Percentiles rank a stretch among this genome's conserved stretches.
phyloP scores from a whole-genome alignment of 306 rosid species.

The Rosa lucieae region DNA sequence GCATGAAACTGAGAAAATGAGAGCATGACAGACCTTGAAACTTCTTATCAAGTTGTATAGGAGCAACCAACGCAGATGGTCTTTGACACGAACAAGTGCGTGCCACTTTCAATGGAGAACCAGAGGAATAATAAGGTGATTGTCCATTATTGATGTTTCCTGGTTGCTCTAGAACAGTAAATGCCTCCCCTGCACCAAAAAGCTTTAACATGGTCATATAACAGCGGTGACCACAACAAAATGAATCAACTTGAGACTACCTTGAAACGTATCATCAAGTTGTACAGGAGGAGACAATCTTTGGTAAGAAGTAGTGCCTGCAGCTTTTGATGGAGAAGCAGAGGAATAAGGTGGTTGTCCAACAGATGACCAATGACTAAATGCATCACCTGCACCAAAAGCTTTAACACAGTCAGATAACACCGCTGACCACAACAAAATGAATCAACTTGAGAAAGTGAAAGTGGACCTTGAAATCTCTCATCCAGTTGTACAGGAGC shows the following conservation, averaged over 20 bases:
- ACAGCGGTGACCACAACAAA: neutral
- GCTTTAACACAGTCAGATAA: neutral
- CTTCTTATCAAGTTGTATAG: neutral
- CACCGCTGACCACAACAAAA: no score
- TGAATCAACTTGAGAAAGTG: neutral
- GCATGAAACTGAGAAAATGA: neutral
- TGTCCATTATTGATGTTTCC: neutral
- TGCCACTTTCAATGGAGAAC: neutral
- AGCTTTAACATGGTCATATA: neutral
- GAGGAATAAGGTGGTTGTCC: neutral
- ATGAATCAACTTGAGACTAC: neutral
- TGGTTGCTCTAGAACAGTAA: neutral
- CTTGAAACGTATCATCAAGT: neutral
- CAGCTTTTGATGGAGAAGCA: neutral
- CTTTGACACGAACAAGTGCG: neutral
- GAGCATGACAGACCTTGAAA: neutral
- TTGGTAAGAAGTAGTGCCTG: neutral
- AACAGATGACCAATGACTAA: neutral
- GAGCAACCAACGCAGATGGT: neutral
- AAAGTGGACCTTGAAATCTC: neutral
- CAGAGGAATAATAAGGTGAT: neutral
- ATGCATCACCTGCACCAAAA: neutral
- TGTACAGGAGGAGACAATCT: neutral
- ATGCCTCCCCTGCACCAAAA: neutral
- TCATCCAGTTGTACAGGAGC: neutral